These are phyloP conservation scores for Linnemannia schmuckeri DNA, from an alignment of 192 early-diverging fungal genomes.

Conservation along the genomic window DNA sequence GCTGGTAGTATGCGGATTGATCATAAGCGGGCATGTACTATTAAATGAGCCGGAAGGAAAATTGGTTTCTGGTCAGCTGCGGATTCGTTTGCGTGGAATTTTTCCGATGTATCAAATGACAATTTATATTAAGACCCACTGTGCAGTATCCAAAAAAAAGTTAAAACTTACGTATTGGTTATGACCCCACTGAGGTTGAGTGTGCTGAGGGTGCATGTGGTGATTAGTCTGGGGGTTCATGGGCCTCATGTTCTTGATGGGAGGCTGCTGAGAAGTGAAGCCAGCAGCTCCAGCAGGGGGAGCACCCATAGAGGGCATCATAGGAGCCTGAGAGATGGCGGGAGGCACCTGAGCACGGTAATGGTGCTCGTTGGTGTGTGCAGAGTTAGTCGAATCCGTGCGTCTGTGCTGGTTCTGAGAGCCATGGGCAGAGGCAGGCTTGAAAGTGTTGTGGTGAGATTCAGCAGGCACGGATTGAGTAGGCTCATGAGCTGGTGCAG, in stretches of 20 bases:
- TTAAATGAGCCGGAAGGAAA: background rate
- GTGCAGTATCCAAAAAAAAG: background rate
- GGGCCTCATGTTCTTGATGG: slow-evolving; percentile 40
- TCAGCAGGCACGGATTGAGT: slow-evolving; percentile 12
- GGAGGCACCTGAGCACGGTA: slow-evolving; percentile 53
- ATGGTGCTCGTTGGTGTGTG: slow-evolving; percentile 56
- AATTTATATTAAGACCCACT: background rate
- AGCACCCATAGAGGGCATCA: slow-evolving; percentile 54
- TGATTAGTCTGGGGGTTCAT: slow-evolving; percentile 34
- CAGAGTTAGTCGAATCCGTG: slow-evolving; percentile 50
- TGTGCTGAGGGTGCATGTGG: slow-evolving; percentile 47
- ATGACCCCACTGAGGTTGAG: slow-evolving; percentile 13
- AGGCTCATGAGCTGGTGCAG: slow-evolving; percentile 20
- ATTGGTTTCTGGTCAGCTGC: background rate
- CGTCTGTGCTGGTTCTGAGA: slow-evolving; percentile 42
- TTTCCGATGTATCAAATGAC: background rate
- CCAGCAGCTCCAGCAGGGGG: slow-evolving; percentile 49
- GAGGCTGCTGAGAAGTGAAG: slow-evolving; percentile 34
- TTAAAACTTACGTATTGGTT: slow-evolving; percentile 30
- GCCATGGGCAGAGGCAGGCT: slow-evolving; percentile 42
- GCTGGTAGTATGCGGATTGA: slow-evolving; percentile 25
- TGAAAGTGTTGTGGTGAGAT: slow-evolving; percentile 40
- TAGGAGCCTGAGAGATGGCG: slow-evolving; percentile 29
- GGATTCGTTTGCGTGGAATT: no score
- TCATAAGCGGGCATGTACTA: slow-evolving; percentile 31